Conservation (phyloP, 257 asterid genomes). For the Buddleja alternifolia region DNA sequence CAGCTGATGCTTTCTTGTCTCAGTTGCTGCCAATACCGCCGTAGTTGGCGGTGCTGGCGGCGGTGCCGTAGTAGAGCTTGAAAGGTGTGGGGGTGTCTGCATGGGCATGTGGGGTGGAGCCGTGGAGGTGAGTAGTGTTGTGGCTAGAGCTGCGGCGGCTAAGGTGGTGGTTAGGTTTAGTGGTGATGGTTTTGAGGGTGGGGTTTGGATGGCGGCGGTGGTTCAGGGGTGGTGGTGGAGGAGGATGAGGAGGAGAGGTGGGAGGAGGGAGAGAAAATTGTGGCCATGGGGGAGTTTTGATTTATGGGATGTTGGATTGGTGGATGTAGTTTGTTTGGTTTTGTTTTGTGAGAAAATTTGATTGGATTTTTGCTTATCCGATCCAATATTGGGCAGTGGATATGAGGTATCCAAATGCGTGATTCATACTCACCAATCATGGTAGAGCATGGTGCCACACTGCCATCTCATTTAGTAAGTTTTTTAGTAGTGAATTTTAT, state of each 20-base stretch:
- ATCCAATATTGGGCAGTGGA: no score
- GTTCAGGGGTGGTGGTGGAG: constrained; percentile 47
- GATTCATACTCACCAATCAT: constrained; percentile 27
- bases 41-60: constrained; percentile 94
- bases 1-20: constrained; percentile 88
- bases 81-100: constrained; percentile 50
- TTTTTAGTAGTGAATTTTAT: background rate
- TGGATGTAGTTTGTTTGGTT: constrained; percentile 37
- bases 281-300: constrained; percentile 60
- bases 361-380: constrained; percentile 28
- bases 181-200: constrained; percentile 46
- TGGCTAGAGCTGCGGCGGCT: constrained; percentile 78
- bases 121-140: constrained; percentile 58
- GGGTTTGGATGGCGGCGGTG: constrained; percentile 46
- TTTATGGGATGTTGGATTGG: constrained; percentile 28
- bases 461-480: constrained; percentile 10
- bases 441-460: constrained; percentile 14
- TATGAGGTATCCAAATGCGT: constrained; percentile 42
- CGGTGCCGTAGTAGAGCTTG: constrained; percentile 88
- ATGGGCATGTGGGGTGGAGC: constrained; percentile 52
- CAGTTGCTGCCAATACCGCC: constrained; percentile 94
- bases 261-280: constrained; percentile 76
- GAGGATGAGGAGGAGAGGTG: constrained; percentile 48
- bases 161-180: constrained; percentile 50
- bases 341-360: constrained; percentile 23